Evolutionary conservation across 352 stramenopile genomes (phyloP).

Genomic region (Globisporangium acanthophoron): DNA sequence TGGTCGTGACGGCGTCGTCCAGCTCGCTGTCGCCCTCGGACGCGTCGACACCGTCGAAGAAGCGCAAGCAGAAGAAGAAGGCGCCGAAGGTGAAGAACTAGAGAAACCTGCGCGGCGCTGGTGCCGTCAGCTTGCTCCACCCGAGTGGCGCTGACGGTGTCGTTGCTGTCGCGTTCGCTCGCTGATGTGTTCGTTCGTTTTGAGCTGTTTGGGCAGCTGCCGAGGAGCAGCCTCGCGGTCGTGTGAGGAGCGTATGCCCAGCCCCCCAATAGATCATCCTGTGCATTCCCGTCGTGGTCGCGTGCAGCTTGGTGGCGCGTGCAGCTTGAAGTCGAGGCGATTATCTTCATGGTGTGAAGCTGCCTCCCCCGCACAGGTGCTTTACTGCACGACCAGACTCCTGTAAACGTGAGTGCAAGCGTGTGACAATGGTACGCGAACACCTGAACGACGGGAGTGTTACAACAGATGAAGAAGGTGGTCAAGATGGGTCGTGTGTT

Average conservation of each 20-base stretch:
- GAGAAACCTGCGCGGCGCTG: background rate
- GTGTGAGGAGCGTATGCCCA: background rate
- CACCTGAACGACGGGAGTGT: no score
- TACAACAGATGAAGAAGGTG: no score
- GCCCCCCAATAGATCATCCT: constrained; percentile 2
- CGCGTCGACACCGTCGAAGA: constrained; percentile 3
- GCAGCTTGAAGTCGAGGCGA: no score
- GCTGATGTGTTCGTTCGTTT: background rate
- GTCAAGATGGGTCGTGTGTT: no score
- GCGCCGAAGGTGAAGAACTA: constrained; percentile 7
- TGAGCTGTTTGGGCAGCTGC: constrained; percentile 7
- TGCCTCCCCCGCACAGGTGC: no score
- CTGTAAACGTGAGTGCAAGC: no score
- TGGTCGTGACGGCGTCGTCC: background rate
- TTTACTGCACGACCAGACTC: no score
- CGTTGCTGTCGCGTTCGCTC: no score
- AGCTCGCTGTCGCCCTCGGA: constrained; percentile 1
- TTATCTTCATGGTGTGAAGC: no score
- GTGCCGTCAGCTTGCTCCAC: background rate
- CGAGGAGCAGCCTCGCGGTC: background rate
- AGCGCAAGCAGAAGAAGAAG: constrained; percentile 14
- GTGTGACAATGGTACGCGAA: no score
- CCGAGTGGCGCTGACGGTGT: background rate
- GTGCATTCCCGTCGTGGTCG: background rate
- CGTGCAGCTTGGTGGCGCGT: no score